phyloP scores from a whole-genome alignment of 2,329 filamentous ascomycete genomes.

The Ophiosphaerella herpotricha region DNA sequence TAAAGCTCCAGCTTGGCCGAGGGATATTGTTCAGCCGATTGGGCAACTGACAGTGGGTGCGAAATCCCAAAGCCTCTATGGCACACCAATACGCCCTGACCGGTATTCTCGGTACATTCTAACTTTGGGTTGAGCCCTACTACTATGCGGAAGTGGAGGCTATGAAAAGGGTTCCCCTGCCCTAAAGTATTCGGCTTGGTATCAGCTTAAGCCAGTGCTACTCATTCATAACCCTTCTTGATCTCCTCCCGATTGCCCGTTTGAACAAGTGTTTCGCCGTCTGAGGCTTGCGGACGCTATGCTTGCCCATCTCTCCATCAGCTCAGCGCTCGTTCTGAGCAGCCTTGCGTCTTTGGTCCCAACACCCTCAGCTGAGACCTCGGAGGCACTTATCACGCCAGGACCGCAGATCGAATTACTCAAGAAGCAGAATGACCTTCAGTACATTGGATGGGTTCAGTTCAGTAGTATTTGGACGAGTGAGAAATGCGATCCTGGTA shows the following conservation, averaged over 20 bases:
- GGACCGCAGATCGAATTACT: slow-evolving; percentile 28
- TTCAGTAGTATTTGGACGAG: slow-evolving; percentile 15
- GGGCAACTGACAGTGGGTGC: slow-evolving; percentile 1
- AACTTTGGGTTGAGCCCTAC: slow-evolving; percentile 5
- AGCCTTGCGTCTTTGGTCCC: slow-evolving; percentile 20
- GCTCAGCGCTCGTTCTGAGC: slow-evolving; percentile 18
- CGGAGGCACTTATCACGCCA: slow-evolving; percentile 32
- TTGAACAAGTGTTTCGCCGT: not conserved
- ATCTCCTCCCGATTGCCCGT: not conserved
- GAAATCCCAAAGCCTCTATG: slow-evolving; percentile 7
- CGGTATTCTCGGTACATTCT: slow-evolving; percentile 10
- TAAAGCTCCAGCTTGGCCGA: slow-evolving; percentile 13
- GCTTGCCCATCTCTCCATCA: slow-evolving; percentile 8
- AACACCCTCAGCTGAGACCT: slow-evolving; percentile 6
- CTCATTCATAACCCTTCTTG: not conserved
- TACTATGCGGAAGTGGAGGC: slow-evolving; percentile 1
- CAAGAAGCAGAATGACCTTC: slow-evolving; percentile 27
- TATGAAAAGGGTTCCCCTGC: slow-evolving; percentile 12
- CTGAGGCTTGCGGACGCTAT: slow-evolving; percentile 7
- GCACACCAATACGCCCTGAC: slow-evolving; percentile 11
- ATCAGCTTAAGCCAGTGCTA: not conserved
- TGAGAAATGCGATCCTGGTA: slow-evolving; percentile 19
- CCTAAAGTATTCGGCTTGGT: not conserved
- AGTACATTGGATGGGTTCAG: slow-evolving; percentile 31
- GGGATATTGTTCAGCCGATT: slow-evolving; percentile 13